Evolutionary conservation across 345 rosid genomes (phyloP).

Genomic region (Cardiospermum halicacabum): DNA sequence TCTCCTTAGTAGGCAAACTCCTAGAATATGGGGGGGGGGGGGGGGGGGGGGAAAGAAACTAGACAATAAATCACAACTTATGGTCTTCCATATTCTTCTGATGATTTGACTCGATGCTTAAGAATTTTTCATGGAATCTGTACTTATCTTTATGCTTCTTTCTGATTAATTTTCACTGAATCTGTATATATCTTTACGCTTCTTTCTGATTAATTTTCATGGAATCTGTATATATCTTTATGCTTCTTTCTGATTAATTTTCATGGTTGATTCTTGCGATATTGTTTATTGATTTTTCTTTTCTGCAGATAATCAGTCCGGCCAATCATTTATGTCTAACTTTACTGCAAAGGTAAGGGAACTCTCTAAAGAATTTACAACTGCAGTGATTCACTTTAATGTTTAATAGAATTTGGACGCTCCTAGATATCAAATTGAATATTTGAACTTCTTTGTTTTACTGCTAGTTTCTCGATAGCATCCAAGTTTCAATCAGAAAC

Average conservation of each 20-base stretch:
- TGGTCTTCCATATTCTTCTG: background rate
- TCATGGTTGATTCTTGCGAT: background rate
- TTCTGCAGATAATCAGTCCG: conserved; percentile 65
- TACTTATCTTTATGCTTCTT: no score
- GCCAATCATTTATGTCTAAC: conserved; percentile 63
- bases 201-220: background rate
- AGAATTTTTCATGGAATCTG: background rate
- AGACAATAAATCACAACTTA: no score
- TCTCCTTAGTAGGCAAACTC: no score
- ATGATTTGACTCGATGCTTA: background rate
- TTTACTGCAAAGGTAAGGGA: conserved; percentile 75
- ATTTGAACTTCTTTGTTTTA: conserved; percentile 1
- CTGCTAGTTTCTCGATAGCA: conserved; percentile 76
- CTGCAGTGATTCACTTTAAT: background rate
- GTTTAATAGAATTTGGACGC: conserved; percentile 2
- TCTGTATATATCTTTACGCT: no score
- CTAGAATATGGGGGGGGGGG: background rate
- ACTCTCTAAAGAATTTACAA: conserved; percentile 3
- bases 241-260: background rate
- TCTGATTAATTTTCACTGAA: background rate
- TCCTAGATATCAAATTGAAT: background rate
- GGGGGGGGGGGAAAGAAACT: background rate
- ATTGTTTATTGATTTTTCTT: conserved; percentile 3
- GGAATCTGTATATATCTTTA: background rate
- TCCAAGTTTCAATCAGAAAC: conserved; percentile 74